Base-by-base conservation (phyloP, 768 basidiomycete species). In the Leccinum variicolor region DNA sequence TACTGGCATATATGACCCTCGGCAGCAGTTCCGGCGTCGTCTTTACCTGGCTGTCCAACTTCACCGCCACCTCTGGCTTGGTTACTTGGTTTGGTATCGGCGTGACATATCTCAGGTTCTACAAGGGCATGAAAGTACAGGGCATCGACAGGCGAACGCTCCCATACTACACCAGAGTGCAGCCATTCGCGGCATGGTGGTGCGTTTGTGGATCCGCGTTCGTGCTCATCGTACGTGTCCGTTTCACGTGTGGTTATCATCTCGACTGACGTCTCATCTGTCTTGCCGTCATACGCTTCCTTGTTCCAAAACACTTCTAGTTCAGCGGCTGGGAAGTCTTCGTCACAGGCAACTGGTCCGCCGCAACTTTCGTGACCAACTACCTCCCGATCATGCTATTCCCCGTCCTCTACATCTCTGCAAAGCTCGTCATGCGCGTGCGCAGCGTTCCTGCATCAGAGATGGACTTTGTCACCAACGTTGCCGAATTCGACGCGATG, bases 91-190 rank as follows among this genome's bases (percentile, higher is more conserved):
- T 78, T 43, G 72, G 76, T 14, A 80, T 80, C 62, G 63, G 68
- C 0, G 54, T 82, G 41, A 78, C 78, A 0, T 83, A 81, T 66
- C 61, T 82, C 50, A 73, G 77, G 39, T 81, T 82, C 66, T 67
- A 68, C 61, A 65, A 74, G 2, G 85, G 83, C n/a, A 57, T 79
- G 63, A 73, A 73, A 52, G 70, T 63, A 0, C 84, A 86, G 52
- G 82, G 83, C 0, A 70, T 84, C 54, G 74, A 77, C 63, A 75
- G 81, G 29, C 57, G 43, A 3, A 74, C 66, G 0, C 76, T 86
- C 3, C 84, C 85, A 1, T 86, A 76, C 65, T 46, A 62, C 0
- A 67, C 78, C 0, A 54, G 58, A 5, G 39, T 84, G 0, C 78
- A 80, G 54, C 80, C 80, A 0, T 80, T 65, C 43, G 73, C 70